Conservation (phyloP, 2,329 filamentous ascomycete genomes). For the Chaetomium olivaceum region DNA sequence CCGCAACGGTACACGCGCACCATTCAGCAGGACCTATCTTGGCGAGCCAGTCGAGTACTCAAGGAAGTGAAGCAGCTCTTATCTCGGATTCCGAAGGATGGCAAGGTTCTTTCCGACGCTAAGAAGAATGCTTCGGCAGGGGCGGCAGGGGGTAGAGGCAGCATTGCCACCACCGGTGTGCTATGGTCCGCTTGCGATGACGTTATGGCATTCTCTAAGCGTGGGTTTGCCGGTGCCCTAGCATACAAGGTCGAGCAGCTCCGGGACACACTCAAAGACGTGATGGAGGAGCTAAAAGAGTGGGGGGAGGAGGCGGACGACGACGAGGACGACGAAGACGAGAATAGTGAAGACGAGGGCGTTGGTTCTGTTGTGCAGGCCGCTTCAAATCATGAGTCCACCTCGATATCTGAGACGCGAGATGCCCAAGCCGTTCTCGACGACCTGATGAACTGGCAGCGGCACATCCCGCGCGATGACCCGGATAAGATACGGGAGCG, state of each 20-base stretch:
- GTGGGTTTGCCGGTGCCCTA: constrained; percentile 70
- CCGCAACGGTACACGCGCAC: constrained; percentile 61
- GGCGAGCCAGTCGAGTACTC: constrained; percentile 60
- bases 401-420: constrained; percentile 46
- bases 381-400: constrained; percentile 35
- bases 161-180: constrained; percentile 68
- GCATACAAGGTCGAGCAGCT: constrained; percentile 72
- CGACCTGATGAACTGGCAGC: constrained; percentile 64
- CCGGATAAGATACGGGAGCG: constrained; percentile 64
- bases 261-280: constrained; percentile 74
- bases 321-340: constrained; percentile 51
- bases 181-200: constrained; percentile 84
- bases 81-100: constrained; percentile 59
- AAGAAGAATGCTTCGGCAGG: constrained; percentile 47
- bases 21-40: constrained; percentile 64
- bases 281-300: constrained; percentile 81
- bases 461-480: constrained; percentile 64
- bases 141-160: constrained; percentile 47
- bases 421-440: constrained; percentile 63
- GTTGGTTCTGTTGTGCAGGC: constrained; percentile 43
- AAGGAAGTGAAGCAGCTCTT: constrained; percentile 64
- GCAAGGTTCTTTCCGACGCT: constrained; percentile 51
- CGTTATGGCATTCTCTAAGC: constrained; percentile 61
- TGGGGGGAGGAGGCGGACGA: constrained; percentile 77
- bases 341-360: constrained; percentile 45